Base-by-base conservation (phyloP, 106 monocot species). In the Phalaenopsis equestris region DNA sequence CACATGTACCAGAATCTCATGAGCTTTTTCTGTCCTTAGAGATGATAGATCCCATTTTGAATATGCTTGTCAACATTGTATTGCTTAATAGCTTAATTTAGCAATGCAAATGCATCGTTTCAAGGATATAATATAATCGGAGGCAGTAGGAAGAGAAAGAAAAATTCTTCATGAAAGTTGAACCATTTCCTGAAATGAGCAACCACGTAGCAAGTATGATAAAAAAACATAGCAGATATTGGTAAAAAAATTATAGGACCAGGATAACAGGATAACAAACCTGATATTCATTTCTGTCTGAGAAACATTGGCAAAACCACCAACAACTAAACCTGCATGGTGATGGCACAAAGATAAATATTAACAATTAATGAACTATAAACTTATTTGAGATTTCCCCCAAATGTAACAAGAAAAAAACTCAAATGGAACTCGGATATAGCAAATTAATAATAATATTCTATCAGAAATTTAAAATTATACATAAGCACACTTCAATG, bases 51-150 rank as follows among this genome's bases (percentile, higher is more conserved):
- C 30, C 30, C 30, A 30, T 30, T 30, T 30, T 30, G 30, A 30
- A 30, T 30, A 30, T 30, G 30, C 30, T 30, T 30, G 30, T 30
- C 30, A 30, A 30, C 30, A 30, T 30, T 30, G 30, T 30, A 30
- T 30, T 30, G 30, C 30, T 30, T 30, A 30, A 30, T 30, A 30
- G 30, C 30, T 30, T 30, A 30, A 30, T 30, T 30, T 30, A 30
- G 30, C 0, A 30, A 30, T 30, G 30, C 30, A 30, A 30, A 30
- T 30, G 30, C 30, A 30, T 30, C 30, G 0, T 30, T 30, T 30
- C 30, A 30, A 49, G 99, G 99, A 99, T 99, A 99, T 99, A 99
- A 99, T 91, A 99, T 99, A 80, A 99, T 99, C 18, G 99, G 99
- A 43, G 99, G 99, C 18, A 99, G 82, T 79, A 99, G 84, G 89